A percentile compares a stretch with the other conserved stretches of the same genome.
Evolutionary conservation across 805 yeast genomes (phyloP).

Genomic region (Aciculoconidium aculeatum): DNA sequence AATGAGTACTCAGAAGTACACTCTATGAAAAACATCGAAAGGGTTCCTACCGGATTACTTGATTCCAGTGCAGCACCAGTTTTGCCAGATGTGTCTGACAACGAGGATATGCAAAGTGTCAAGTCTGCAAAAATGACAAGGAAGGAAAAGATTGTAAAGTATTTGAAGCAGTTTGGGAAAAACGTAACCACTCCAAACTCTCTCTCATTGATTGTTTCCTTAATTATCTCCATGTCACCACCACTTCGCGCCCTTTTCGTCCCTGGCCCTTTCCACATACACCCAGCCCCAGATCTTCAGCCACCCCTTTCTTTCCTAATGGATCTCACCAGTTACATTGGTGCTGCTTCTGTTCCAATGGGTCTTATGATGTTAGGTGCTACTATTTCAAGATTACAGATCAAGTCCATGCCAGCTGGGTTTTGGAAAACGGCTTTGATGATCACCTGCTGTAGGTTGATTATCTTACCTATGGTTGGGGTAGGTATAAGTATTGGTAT

Average conservation of each 20-base stretch:
- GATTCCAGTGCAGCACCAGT: slow-evolving; percentile 9
- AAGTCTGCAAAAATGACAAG: neutral
- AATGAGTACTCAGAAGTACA: slow-evolving; percentile 45
- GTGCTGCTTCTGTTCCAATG: slow-evolving; percentile 83
- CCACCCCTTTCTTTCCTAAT: slow-evolving; percentile 84
- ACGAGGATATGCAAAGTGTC: neutral
- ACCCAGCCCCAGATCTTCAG: slow-evolving; percentile 73
- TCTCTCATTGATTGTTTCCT: slow-evolving; percentile 56
- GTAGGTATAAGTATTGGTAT: slow-evolving; percentile 54
- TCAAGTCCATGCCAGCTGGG: slow-evolving; percentile 58
- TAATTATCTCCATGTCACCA: slow-evolving; percentile 77
- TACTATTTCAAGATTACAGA: slow-evolving; percentile 69
- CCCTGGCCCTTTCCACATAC: slow-evolving; percentile 44
- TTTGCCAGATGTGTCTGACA: slow-evolving; percentile 4
- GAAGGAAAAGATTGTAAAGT: neutral
- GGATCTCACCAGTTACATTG: slow-evolving; percentile 75
- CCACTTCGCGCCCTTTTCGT: slow-evolving; percentile 58
- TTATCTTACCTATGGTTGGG: slow-evolving; percentile 77
- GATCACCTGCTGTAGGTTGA: slow-evolving; percentile 53
- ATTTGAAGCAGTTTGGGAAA: slow-evolving; percentile 15
- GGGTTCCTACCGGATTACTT: slow-evolving; percentile 14
- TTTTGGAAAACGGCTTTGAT: slow-evolving; percentile 62
- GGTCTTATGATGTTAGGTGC: slow-evolving; percentile 83
- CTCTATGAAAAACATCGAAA: slow-evolving; percentile 17
- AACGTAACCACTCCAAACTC: slow-evolving; percentile 71